phyloP scores from a whole-genome alignment of 495 filamentous ascomycete species.

The Neurospora sp. region DNA sequence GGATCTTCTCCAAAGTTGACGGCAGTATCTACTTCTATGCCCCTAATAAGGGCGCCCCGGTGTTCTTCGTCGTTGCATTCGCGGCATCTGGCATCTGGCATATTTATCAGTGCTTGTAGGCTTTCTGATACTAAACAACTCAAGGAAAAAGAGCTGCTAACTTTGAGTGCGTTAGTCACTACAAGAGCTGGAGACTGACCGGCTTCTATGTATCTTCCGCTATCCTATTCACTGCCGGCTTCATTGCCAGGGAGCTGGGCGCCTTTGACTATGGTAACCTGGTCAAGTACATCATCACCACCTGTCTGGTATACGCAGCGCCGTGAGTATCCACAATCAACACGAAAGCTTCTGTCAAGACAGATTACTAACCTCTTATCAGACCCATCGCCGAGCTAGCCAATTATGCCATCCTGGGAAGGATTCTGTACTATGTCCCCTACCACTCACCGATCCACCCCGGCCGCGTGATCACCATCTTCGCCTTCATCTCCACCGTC shows the following conservation, averaged over 20 bases:
- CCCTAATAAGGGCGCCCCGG: constrained; percentile 61
- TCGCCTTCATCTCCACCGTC: constrained; percentile 50
- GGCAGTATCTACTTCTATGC: constrained; percentile 61
- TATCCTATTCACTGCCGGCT: constrained; percentile 46
- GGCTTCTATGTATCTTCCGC: constrained; percentile 29
- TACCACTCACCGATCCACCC: constrained; percentile 71
- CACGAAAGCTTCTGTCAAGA: not conserved
- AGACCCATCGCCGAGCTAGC: constrained; percentile 64
- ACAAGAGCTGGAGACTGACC: constrained; percentile 40
- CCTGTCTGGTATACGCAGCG: constrained; percentile 50
- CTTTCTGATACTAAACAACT: not conserved
- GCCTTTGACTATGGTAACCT: constrained; percentile 51
- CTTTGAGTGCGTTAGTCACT: constrained; percentile 40
- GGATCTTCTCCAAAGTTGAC: constrained; percentile 18
- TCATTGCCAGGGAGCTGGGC: constrained; percentile 44
- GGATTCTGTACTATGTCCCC: constrained; percentile 69
- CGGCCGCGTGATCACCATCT: constrained; percentile 66
- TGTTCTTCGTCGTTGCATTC: constrained; percentile 59
- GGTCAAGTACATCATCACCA: constrained; percentile 48
- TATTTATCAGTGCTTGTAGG: constrained; percentile 53
- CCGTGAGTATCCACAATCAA: constrained; percentile 43
- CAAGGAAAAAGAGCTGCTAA: constrained; percentile 4
- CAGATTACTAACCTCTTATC: not conserved
- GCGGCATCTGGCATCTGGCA: constrained; percentile 47
- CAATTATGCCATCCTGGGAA: constrained; percentile 69